These are phyloP conservation scores for Colletotrichum camelliae DNA, from an alignment of 2,329 filamentous ascomycete species.

Conservation along the genomic window DNA sequence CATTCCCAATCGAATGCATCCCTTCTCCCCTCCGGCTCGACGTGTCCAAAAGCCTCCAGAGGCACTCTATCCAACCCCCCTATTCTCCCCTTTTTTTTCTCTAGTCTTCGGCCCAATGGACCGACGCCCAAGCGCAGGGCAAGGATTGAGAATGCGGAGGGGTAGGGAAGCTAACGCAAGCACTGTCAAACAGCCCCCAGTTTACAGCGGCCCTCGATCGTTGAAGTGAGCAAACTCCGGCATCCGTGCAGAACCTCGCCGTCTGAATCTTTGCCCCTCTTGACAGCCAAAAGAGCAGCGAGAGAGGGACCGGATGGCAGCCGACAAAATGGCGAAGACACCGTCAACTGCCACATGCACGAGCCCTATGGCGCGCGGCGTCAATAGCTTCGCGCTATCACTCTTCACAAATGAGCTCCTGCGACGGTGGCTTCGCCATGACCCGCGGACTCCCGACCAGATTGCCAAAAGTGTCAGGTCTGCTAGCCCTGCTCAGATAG, in stretches of 20 bases:
- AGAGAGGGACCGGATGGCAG: slow-evolving; percentile 16
- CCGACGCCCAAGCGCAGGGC: slow-evolving; percentile 9
- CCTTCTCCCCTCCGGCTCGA: neutral
- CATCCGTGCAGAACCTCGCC: neutral
- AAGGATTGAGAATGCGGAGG: slow-evolving; percentile 6
- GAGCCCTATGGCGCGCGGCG: neutral
- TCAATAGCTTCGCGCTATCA: slow-evolving; percentile 16
- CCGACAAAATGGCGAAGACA: slow-evolving; percentile 5
- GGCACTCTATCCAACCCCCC: neutral
- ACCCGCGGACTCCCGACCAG: neutral
- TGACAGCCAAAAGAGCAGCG: neutral
- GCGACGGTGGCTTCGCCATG: slow-evolving; percentile 18
- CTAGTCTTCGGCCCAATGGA: neutral
- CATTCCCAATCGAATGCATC: slow-evolving; percentile 16
- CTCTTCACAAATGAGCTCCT: slow-evolving; percentile 5
- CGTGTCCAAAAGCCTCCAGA: neutral
- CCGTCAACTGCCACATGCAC: slow-evolving; percentile 15
- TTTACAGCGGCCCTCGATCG: neutral
- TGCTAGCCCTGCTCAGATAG: neutral
- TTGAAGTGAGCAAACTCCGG: neutral
- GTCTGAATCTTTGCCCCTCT: neutral
- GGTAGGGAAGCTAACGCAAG: neutral
- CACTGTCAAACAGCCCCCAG: slow-evolving; percentile 5
- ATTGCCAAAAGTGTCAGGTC: neutral
- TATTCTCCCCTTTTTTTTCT: neutral